Evolutionary conservation across 768 basidiomycete genomes (phyloP).

Genomic region (Candolleomyces aberdarensis): DNA sequence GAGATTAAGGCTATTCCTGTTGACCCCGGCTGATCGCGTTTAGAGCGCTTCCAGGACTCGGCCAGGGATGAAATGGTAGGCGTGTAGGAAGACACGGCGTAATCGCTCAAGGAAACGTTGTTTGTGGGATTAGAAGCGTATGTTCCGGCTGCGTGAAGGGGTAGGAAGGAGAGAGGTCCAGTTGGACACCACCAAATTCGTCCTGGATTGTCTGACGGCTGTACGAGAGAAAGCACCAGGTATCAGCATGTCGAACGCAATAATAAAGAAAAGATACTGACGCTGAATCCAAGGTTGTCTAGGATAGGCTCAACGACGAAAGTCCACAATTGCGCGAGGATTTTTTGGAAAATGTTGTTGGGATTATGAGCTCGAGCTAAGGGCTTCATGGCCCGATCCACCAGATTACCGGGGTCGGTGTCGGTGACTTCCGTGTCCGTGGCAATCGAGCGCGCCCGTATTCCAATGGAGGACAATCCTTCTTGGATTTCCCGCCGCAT

Average conservation of each 20-base stretch:
- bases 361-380: background rate
- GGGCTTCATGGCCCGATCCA: background rate
- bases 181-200: constrained; percentile 22
- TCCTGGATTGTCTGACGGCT: constrained; percentile 1
- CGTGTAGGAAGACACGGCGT: constrained; percentile 19
- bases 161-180: constrained; percentile 29
- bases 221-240: background rate
- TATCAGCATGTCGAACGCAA: background rate
- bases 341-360: background rate
- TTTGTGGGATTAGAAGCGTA: constrained; percentile 13
- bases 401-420: background rate
- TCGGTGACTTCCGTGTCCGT: background rate
- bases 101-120: constrained; percentile 6
- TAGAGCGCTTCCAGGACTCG: background rate
- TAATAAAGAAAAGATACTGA: background rate
- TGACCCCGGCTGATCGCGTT: background rate
- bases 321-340: background rate
- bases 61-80: constrained; percentile 12
- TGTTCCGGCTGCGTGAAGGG: constrained; percentile 35
- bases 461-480: background rate
- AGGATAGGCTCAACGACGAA: constrained; percentile 8
- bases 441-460: background rate
- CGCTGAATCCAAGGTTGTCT: constrained; percentile 1
- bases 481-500: background rate
- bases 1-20: background rate